Evolutionary conservation across 2,329 filamentous ascomycete genomes (phyloP), one percentile per base, ranked within the genome.

Genomic region (Xenosphaeropsis pyriputrescens): DNA sequence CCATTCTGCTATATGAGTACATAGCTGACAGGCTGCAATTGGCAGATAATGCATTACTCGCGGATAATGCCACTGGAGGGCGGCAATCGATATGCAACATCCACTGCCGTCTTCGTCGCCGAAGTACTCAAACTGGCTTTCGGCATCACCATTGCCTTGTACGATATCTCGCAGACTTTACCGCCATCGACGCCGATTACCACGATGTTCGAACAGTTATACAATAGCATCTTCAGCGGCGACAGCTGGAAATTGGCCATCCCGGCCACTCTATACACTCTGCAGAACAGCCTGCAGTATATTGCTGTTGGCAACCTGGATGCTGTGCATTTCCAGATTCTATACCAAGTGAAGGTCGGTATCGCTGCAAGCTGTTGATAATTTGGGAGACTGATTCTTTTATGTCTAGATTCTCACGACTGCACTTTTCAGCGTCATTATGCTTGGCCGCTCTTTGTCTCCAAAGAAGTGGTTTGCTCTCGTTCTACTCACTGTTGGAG

Each of bases 211-310:
- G 72, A 78, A 50, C 79, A 85, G 51, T 74, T 96, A 17, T 82
- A 79, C 52, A 77, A 74, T 49, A 75, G 78, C 19, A 81, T 95
- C 13, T 93, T 96, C 54, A 79, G 81, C 0, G 79, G 81, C 8
- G 91, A 96, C 54, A 86, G 86, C 47, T 96, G 89, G 89, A 94
- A 94, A 58, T 63, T 98, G 45, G 85, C 85, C 7, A 77, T 96
- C 32, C 91, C 89, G 0, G 91, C 89, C 4, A 70, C 76, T 4
- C 67, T 96, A 2, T 96, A 94, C 55, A 94, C 89, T 0, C 57
- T 95, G 18, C 85, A 95, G 51, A 96, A 95, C 53, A 82, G 83
- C n/a, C 63, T 96, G 38, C 85, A 95, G 57, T 98, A 95, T 53
- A 72, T 93, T 37, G 89, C 85, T 2, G 75, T 95, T 9, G 85